Base-by-base conservation (phyloP, 169 alveolate species). In the Amoebophrya sp. region DNA sequence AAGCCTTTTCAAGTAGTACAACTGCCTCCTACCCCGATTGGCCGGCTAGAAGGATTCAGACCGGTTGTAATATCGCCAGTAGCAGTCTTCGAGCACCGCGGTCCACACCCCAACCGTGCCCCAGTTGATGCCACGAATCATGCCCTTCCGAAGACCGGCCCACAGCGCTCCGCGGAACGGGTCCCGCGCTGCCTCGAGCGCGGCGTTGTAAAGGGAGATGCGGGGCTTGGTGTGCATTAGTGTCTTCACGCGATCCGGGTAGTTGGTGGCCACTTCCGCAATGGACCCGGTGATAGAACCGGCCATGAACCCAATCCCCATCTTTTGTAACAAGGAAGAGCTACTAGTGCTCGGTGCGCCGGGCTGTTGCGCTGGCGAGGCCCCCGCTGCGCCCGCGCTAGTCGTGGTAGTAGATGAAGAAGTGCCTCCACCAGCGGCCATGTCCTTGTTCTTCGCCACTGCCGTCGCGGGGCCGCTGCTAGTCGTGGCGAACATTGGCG, bases 121-220 rank as follows among this genome's bases (percentile, higher is more conserved):
- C 89, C 89, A 77, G 89, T 77, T 77, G 89, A 77, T 77, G 40
- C 89, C 89, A 2, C 89, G 89, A 0, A 77, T 77, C 40, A 32
- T 10, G 23, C 89, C 89, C 89, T 77, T 77, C 40, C 89, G 39
- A 2, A 77, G 39, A 10, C 89, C 89, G 14, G 89, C 89, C 89
- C 89, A 77, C 40, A 77, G 23, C 40, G 89, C 89, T 0, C 89
- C 89, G 14, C 89, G 89, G 89, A 77, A 77, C n/a, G 89, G 89
- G 40, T 77, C 40, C 23, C 40, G 39, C 32, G 89, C 40, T 0
- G 89, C 89, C 40, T n/a, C 40, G n/a, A 77, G 0, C 0, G 40
- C 40, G 18, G 89, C 89, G 25, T 77, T 32, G 40, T n/a, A n/a
- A 12, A 77, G 39, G 39, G 89, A 7, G 40, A 77, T 25, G 88